Conservation (phyloP, 2,329 filamentous ascomycete genomes). For the Boeremia exigua region DNA sequence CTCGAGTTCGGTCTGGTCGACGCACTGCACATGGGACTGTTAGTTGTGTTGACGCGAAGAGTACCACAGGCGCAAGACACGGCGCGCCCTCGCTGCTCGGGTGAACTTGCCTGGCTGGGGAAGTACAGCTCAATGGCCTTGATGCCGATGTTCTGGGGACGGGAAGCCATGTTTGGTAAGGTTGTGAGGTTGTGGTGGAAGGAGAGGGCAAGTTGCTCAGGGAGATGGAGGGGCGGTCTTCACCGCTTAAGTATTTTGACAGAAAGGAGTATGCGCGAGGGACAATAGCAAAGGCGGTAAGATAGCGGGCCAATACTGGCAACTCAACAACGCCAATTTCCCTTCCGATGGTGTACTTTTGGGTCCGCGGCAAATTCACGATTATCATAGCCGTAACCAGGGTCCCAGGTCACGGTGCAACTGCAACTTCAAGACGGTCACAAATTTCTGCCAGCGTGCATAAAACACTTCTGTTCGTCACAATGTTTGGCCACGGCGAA, state of each 20-base stretch:
- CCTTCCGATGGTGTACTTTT: constrained; percentile 22
- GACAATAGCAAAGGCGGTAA: constrained; percentile 46
- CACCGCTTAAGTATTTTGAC: constrained; percentile 45
- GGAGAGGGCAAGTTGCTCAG: constrained; percentile 24
- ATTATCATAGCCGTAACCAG: background rate
- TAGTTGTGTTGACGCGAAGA: constrained; percentile 20
- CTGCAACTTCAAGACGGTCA: constrained; percentile 1
- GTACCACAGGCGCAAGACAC: constrained; percentile 13
- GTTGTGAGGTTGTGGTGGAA: constrained; percentile 21
- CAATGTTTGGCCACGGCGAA: constrained; percentile 18
- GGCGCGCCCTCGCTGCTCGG: constrained; percentile 1
- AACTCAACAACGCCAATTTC: constrained; percentile 37
- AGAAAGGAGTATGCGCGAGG: constrained; percentile 30
- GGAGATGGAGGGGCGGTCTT: constrained; percentile 27
- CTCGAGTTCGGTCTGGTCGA: constrained; percentile 61
- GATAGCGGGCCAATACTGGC: constrained; percentile 44
- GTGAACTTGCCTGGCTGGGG: constrained; percentile 56
- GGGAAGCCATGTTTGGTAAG: constrained; percentile 50
- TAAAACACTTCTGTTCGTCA: constrained; percentile 2
- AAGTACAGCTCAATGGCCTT: constrained; percentile 63
- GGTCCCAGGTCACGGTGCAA: background rate
- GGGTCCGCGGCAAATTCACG: constrained; percentile 10
- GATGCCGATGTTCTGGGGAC: constrained; percentile 60
- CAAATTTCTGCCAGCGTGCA: background rate
- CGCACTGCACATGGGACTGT: constrained; percentile 50